These are phyloP conservation scores for Coemansia sp. DNA, from an alignment of 192 early-diverging fungal genomes.

Conservation along the genomic window DNA sequence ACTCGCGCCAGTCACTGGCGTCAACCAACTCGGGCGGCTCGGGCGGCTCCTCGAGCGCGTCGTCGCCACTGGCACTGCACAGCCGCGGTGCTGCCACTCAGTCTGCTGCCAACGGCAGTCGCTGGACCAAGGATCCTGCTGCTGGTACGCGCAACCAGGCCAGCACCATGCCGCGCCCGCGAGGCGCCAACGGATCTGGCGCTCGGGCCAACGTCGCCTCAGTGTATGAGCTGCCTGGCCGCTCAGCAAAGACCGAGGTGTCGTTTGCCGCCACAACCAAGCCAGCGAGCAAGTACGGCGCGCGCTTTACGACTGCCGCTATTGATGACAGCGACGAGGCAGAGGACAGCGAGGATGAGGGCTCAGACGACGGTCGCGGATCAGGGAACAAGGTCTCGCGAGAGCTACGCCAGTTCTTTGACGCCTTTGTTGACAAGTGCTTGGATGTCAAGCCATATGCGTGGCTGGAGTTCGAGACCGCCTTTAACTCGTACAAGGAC, in stretches of 20 bases:
- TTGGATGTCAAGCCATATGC: slow-evolving; percentile 55
- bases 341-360: slow-evolving; percentile 21
- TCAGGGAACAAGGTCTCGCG: slow-evolving; percentile 20
- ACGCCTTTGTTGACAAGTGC: slow-evolving; percentile 50
- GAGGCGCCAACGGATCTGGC: slow-evolving; percentile 17
- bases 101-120: slow-evolving; percentile 10
- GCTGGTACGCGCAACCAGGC: slow-evolving; percentile 40
- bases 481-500: slow-evolving; percentile 40
- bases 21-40: slow-evolving; percentile 46
- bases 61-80: slow-evolving; percentile 40
- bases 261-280: background rate
- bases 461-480: slow-evolving; percentile 37
- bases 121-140: slow-evolving; percentile 50
- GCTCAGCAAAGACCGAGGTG: slow-evolving; percentile 14
- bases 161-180: slow-evolving; percentile 50
- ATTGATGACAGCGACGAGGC: slow-evolving; percentile 13
- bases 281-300: slow-evolving; percentile 2
- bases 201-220: slow-evolving; percentile 40
- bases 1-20: slow-evolving; percentile 49
- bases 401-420: slow-evolving; percentile 47
- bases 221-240: slow-evolving; percentile 48
- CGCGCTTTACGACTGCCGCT: slow-evolving; percentile 2
- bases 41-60: slow-evolving; percentile 37
- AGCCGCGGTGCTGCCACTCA: slow-evolving; percentile 22
- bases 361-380: background rate